These are phyloP conservation scores for Polyporus arcularius DNA, from an alignment of 768 basidiomycete species.

Conservation along the genomic window DNA sequence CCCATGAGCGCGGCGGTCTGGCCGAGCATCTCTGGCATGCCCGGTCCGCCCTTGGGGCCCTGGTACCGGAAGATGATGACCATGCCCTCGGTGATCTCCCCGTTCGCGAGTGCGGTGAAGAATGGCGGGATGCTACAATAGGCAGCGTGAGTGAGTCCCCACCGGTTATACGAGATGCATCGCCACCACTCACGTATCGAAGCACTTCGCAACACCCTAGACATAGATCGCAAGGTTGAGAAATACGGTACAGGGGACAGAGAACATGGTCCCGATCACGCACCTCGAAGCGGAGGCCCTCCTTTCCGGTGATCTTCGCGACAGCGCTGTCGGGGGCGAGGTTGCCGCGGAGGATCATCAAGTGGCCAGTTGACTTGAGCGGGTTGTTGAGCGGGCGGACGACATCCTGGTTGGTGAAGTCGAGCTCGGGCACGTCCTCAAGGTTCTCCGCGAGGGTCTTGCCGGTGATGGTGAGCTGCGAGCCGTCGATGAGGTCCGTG, in stretches of 20 bases:
- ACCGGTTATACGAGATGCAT: not conserved
- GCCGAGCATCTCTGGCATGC: constrained; percentile 74
- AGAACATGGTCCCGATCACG: too few species aligned
- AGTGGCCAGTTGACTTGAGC: constrained; percentile 83
- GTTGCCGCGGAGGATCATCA: constrained; percentile 88
- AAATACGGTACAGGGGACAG: too few species aligned
- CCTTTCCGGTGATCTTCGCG: constrained; percentile 93
- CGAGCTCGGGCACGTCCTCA: constrained; percentile 69
- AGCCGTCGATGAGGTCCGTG: constrained; percentile 78
- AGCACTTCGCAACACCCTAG: constrained; percentile 80
- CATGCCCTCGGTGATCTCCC: constrained; percentile 74
- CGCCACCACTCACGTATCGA: constrained; percentile 53
- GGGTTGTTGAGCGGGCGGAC: constrained; percentile 72
- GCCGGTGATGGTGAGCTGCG: constrained; percentile 87
- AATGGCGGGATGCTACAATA: constrained; percentile 60
- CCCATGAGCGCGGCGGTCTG: constrained; percentile 86
- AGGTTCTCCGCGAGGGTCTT: constrained; percentile 89
- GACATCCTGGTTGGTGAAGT: constrained; percentile 76
- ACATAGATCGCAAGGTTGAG: too few species aligned
- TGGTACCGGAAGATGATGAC: constrained; percentile 86
- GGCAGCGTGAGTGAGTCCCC: not conserved
- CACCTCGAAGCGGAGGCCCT: constrained; percentile 82
- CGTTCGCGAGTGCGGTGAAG: constrained; percentile 70
- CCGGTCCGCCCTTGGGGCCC: constrained; percentile 89
- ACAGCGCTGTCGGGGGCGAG: constrained; percentile 86